Evolutionary conservation across 225 moss, liverwort and hornwort genomes (phyloP).

Genomic region (Rhytidiadelphus loreus): DNA sequence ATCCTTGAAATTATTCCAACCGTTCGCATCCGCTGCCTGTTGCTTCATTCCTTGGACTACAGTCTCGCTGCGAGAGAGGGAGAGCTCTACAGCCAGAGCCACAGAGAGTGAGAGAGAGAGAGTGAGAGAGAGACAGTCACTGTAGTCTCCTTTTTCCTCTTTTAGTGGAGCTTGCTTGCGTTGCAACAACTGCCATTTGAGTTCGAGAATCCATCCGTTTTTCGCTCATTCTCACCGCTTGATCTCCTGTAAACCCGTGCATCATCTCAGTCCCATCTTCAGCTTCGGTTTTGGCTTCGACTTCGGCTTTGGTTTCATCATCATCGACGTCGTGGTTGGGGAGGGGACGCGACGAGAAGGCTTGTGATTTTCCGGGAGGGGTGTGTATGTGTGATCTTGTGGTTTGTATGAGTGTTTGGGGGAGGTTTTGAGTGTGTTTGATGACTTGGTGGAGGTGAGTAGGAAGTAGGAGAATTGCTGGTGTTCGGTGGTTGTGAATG

Average conservation of each 20-base stretch:
- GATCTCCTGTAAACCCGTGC: not conserved
- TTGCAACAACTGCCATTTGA: not conserved
- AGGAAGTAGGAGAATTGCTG: not conserved
- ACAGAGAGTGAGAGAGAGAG: not conserved
- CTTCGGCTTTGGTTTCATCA: not conserved
- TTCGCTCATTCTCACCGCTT: not conserved
- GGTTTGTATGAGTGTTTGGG: not conserved
- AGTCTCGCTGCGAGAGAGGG: not conserved
- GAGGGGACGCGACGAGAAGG: not conserved
- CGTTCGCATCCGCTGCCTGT: not conserved
- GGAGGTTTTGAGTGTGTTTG: not conserved
- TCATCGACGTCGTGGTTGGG: not conserved
- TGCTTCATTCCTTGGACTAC: not conserved
- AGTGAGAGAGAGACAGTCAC: not conserved
- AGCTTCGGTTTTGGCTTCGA: not conserved
- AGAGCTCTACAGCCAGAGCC: not conserved
- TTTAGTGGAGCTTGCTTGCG: not conserved
- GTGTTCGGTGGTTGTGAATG: not conserved
- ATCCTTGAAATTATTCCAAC: slow-evolving; percentile 15
- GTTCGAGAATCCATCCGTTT: not conserved
- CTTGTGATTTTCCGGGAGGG: not conserved
- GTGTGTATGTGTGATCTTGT: not conserved
- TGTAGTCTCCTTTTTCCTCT: not conserved
- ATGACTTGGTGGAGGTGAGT: not conserved
- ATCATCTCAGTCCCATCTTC: not conserved